These are phyloP conservation scores for Trichomonas gallinae DNA, from an alignment of 208 protist species.

Conservation along the genomic window DNA sequence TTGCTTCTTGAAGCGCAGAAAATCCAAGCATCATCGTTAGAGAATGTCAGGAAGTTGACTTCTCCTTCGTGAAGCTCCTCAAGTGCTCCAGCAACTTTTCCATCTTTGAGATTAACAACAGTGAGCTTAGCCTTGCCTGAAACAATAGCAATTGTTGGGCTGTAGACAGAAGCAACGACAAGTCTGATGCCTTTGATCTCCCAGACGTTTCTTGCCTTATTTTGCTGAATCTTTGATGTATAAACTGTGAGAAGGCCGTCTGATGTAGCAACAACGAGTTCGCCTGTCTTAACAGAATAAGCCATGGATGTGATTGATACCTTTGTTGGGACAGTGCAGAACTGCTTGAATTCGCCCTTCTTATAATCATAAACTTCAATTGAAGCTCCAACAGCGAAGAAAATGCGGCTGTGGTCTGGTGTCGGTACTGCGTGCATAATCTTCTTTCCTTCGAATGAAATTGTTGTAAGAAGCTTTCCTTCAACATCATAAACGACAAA, in stretches of 20 bases:
- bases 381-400: not conserved
- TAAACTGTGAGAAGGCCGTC: not conserved
- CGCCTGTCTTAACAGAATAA: not conserved
- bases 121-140: not conserved
- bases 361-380: not conserved
- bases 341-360: not conserved
- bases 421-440: not conserved
- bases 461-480: not conserved
- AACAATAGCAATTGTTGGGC: not conserved
- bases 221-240: not conserved
- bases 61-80: not conserved
- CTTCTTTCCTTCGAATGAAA: not conserved
- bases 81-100: not conserved
- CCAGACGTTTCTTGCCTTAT: not conserved
- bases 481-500: not conserved
- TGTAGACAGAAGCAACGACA: not conserved
- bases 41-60: not conserved
- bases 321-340: not conserved
- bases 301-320: not conserved
- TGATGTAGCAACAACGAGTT: not conserved
- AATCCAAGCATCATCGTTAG: not conserved
- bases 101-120: not conserved
- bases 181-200: not conserved
- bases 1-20: not conserved
- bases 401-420: not conserved